phyloP scores from a whole-genome alignment of 2,329 filamentous ascomycete genomes.

The Penicillium sp. region DNA sequence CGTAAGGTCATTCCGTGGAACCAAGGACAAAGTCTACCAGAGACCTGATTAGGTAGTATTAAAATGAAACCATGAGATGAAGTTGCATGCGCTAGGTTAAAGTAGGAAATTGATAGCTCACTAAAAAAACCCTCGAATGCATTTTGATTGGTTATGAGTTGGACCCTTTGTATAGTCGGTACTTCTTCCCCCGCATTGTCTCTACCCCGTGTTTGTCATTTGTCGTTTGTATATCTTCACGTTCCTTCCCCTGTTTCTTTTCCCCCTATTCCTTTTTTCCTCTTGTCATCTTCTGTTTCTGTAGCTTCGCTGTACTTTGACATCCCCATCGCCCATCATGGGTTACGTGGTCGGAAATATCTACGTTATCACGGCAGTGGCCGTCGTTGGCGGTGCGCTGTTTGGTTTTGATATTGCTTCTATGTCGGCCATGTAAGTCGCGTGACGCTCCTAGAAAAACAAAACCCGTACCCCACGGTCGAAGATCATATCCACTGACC shows the following conservation, averaged over 20 bases:
- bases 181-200: slow-evolving; percentile 2
- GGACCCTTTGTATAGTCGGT: neutral
- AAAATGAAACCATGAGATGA: slow-evolving; percentile 25
- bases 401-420: slow-evolving; percentile 80
- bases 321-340: slow-evolving; percentile 25
- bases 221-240: neutral
- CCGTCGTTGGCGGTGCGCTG: slow-evolving; percentile 65
- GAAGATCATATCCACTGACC: neutral
- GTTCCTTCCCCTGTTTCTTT: neutral
- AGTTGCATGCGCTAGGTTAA: slow-evolving; percentile 19
- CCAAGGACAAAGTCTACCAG: slow-evolving; percentile 2
- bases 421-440: slow-evolving; percentile 60
- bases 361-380: slow-evolving; percentile 59
- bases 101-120: neutral
- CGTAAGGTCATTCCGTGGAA: neutral
- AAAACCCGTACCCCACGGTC: neutral
- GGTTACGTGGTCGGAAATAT: slow-evolving; percentile 52
- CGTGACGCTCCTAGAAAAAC: neutral
- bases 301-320: neutral
- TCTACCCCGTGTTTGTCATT: neutral
- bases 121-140: neutral
- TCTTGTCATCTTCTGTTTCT: neutral
- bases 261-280: neutral
- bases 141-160: neutral
- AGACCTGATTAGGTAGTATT: slow-evolving; percentile 1